A percentile compares a stretch with the other conserved stretches of the same genome.
Evolutionary conservation across 352 stramenopile genomes (phyloP).

Genomic region (Aphanomyces invadans): DNA sequence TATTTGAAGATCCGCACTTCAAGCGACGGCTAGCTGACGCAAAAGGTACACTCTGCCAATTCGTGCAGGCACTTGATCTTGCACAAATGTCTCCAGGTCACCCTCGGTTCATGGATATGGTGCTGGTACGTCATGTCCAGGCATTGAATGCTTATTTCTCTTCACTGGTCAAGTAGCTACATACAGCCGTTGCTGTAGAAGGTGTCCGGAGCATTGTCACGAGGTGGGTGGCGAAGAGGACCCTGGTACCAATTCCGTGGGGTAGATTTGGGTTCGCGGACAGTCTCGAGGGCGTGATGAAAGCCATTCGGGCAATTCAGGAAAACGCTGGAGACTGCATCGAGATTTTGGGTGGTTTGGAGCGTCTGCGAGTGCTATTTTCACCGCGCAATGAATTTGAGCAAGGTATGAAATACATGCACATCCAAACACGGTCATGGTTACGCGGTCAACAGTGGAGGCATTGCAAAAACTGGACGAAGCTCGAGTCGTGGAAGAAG

Average conservation of each 20-base stretch:
- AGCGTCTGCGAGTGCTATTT: slow-evolving; percentile 13
- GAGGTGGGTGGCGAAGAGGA: neutral
- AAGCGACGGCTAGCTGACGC: slow-evolving; percentile 2
- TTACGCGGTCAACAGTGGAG: neutral
- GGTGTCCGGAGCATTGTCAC: slow-evolving; percentile 6
- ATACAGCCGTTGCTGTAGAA: slow-evolving; percentile 12
- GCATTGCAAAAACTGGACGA: slow-evolving; percentile 6
- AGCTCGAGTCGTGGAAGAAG: neutral
- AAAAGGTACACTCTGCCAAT: no score
- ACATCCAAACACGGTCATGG: no score
- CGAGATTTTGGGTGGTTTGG: neutral
- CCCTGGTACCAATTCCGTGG: neutral
- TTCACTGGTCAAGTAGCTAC: neutral
- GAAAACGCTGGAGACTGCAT: neutral
- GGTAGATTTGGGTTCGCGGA: slow-evolving; percentile 19
- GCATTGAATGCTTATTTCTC: neutral
- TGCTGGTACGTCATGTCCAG: slow-evolving; percentile 1
- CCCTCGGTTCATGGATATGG: neutral
- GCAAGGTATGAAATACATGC: no score
- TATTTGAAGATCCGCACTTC: slow-evolving; percentile 7
- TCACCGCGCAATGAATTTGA: slow-evolving; percentile 15
- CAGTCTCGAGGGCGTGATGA: slow-evolving; percentile 17
- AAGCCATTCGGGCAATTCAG: slow-evolving; percentile 17
- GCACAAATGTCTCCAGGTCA: neutral
- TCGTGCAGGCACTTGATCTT: no score